Percentiles rank a stretch among this genome's conserved stretches.
These are phyloP conservation scores for Rauvolfia tetraphylla DNA, from an alignment of 257 asterid species.

Conservation along the genomic window DNA sequence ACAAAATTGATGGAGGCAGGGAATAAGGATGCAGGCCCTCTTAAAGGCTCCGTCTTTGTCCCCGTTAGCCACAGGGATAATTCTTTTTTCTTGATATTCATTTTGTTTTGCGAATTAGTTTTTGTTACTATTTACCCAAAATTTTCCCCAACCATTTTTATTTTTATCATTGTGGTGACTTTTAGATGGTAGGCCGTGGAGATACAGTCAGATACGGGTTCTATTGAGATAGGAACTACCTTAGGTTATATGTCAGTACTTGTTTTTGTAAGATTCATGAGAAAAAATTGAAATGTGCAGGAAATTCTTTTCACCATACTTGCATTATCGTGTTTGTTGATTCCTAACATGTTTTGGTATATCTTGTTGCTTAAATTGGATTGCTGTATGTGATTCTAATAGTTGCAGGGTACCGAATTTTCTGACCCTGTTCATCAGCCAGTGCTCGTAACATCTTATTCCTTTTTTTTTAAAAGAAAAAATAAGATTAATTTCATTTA, in stretches of 20 bases:
- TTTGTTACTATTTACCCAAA: conserved; percentile 27
- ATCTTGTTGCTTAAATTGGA: neutral
- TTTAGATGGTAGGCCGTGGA: conserved; percentile 25
- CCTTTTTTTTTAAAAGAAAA: neutral
- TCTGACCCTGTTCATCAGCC: neutral
- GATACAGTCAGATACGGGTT: conserved; percentile 9
- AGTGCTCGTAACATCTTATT: neutral
- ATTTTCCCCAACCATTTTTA: conserved; percentile 8
- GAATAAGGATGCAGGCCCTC: conserved; percentile 25
- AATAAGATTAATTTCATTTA: too few relatives aligned
- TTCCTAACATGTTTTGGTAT: neutral
- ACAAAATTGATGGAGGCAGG: conserved; percentile 28
- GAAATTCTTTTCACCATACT: conserved; percentile 10
- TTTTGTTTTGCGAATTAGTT: conserved; percentile 25
- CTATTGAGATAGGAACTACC: conserved; percentile 19
- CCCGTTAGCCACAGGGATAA: conserved; percentile 36
- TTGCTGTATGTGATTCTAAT: neutral
- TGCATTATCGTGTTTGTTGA: neutral
- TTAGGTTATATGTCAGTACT: conserved; percentile 18
- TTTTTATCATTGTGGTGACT: conserved; percentile 23
- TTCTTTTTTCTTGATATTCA: conserved; percentile 31
- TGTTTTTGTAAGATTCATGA: conserved; percentile 25
- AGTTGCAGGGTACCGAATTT: neutral
- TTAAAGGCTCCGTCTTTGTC: conserved; percentile 29
- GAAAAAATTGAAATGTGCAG: conserved; percentile 31